Percentiles rank a stretch among this genome's conserved stretches.
phyloP scores from a whole-genome alignment of 352 stramenopile genomes.

The Globisporangium parvum region DNA sequence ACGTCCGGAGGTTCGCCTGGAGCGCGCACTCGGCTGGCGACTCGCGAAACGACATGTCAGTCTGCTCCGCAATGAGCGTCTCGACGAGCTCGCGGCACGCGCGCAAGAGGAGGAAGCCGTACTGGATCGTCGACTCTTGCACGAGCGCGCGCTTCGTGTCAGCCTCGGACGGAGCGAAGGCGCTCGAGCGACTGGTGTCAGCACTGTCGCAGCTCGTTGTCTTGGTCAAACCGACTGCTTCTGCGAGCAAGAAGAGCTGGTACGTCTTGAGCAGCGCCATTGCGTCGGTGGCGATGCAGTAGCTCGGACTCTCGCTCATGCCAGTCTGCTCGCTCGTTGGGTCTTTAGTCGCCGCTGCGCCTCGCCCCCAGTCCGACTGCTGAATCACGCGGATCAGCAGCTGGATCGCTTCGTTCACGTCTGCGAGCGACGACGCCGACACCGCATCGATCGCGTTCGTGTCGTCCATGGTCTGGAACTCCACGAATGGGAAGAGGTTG shows the following conservation, averaged over 20 bases:
- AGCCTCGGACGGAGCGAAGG: not conserved
- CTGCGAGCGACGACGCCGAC: constrained; percentile 2
- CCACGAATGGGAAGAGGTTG: constrained; percentile 51
- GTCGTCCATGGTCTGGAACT: constrained; percentile 4
- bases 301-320: not conserved
- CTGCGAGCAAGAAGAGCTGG: constrained; percentile 68
- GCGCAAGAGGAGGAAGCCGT: constrained; percentile 58
- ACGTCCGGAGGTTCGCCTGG: constrained; percentile 32
- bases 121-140: constrained; percentile 65
- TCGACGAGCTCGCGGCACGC: constrained; percentile 49
- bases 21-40: constrained; percentile 16
- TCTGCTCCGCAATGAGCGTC: constrained; percentile 35
- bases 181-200: not conserved
- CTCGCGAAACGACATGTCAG: constrained; percentile 42
- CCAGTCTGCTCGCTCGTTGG: not conserved
- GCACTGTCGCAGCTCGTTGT: constrained; percentile 15
- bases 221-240: constrained; percentile 65
- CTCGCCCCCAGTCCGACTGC: constrained; percentile 6
- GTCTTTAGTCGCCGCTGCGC: not conserved
- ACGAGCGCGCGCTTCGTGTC: constrained; percentile 35
- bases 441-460: not conserved
- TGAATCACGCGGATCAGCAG: constrained; percentile 34
- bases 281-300: constrained; percentile 28
- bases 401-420: constrained; percentile 31
- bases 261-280: constrained; percentile 65